Evolutionary conservation across 164 flowering plant species (phyloP), one percentile per base, ranked within the genome.

Genomic region (Liriodendron chinense): DNA sequence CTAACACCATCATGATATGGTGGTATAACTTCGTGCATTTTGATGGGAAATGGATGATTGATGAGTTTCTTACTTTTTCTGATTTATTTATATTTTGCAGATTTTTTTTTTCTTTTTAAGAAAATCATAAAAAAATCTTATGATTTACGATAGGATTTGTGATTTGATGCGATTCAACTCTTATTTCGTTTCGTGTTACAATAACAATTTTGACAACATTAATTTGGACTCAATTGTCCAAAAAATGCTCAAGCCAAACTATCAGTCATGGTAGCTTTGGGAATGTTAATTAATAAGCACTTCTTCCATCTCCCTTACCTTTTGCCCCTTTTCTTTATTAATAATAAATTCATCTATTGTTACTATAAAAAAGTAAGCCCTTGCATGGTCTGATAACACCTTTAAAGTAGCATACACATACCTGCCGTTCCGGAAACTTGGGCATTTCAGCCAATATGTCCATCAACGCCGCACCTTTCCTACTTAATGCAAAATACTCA

Each of bases 371-470:
- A 22, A 49, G 47, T 48, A 34, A 24, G 9, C 22, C 2, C 28
- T 22, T 4, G 14, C 50, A 63, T n/a, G 25, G 26, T 63, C 43
- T 34, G 43, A 20, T 9, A 18, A 12, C 70, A 16, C 21, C 14
- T 67, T 67, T 9, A 69, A 47, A 7, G 23, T 47, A 47, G 71
- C 57, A 47, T 12, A 56, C 16, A 74, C 69, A 56, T 73, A 94
- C 99, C 94, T 94, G 91, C 26, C 99, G 91, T 85, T 94, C 98
- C 74, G 99, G 98, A 80, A 96, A 96, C 83, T 96, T 96, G 20
- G 99, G 99, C 98, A 94, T 96, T 86, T 94, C 99, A 76, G 99
- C 97, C 82, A 96, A 82, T 78, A 96, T 89, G 83, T 94, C 99
- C 86, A 85, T 81, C 63, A 93, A 80, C 77, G 91, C 93, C 72